These are phyloP conservation scores for Polychytrium aggregatum DNA, from an alignment of 192 early-diverging fungal genomes.

Conservation along the genomic window DNA sequence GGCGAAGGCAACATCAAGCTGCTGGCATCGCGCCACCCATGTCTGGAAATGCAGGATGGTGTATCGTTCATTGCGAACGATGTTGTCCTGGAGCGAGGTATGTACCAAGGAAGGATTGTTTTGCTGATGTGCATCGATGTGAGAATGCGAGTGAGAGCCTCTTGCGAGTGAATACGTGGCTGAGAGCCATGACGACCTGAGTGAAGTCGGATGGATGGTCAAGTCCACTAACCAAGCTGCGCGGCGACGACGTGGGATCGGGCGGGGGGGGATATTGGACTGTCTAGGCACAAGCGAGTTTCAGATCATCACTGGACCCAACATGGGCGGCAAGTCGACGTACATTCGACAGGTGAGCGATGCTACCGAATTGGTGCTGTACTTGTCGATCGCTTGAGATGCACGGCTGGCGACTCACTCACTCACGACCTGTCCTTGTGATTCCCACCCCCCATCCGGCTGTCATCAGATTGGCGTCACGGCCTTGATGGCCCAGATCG, in stretches of 20 bases:
- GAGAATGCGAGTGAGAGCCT: too few relatives aligned
- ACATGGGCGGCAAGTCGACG: slow-evolving; percentile 98
- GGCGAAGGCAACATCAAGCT: slow-evolving; percentile 59
- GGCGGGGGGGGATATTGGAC: not conserved
- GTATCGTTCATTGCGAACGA: slow-evolving; percentile 93
- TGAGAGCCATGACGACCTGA: too few relatives aligned
- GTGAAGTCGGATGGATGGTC: too few relatives aligned
- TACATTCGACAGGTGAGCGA: slow-evolving; percentile 76
- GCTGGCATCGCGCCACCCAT: slow-evolving; percentile 73
- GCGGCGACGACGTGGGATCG: not conserved
- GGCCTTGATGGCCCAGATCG: slow-evolving; percentile 87
- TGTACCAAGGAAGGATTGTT: too few relatives aligned
- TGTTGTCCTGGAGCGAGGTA: slow-evolving; percentile 59
- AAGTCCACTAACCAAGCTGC: not conserved
- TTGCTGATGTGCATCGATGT: too few relatives aligned
- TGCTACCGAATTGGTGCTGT: slow-evolving; percentile 1
- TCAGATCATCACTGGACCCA: slow-evolving; percentile 89
- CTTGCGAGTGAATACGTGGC: too few relatives aligned
- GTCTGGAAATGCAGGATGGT: slow-evolving; percentile 83
- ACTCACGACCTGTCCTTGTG: too few relatives aligned
- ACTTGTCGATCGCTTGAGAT: slow-evolving; percentile 1
- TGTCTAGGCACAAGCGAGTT: slow-evolving; percentile 39
- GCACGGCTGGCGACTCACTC: too few relatives aligned
- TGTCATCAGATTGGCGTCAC: slow-evolving; percentile 68
- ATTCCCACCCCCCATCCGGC: not conserved